A percentile compares a stretch with the other conserved stretches of the same genome.
These are phyloP conservation scores for Trypanosoma rangeli DNA, from an alignment of 208 protist species.

Conservation along the genomic window DNA sequence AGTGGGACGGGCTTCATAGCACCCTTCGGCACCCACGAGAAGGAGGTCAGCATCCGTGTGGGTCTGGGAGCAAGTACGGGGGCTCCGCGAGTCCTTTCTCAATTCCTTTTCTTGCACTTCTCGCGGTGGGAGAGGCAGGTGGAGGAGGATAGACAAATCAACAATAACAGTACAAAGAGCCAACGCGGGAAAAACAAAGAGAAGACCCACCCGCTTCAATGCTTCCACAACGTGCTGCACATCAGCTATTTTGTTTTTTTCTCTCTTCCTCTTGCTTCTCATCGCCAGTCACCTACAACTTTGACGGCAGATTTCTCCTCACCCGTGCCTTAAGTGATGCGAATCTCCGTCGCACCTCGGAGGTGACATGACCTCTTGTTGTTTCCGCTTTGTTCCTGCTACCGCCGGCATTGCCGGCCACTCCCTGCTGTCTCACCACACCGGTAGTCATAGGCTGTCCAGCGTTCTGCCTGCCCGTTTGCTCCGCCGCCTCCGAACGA, in stretches of 20 bases:
- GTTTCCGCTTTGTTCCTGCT: background rate
- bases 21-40: conserved; percentile 84
- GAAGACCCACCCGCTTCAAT: background rate
- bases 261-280: background rate
- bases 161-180: background rate
- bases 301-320: background rate
- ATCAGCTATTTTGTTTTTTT: background rate
- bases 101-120: background rate
- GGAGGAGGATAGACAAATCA: background rate
- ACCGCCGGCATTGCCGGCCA: background rate
- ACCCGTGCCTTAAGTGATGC: background rate
- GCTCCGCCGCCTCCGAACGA: background rate
- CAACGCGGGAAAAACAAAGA: background rate
- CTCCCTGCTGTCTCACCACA: background rate
- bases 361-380: background rate
- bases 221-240: background rate
- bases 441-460: background rate
- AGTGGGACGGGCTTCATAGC: conserved; percentile 82
- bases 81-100: conserved; percentile 16
- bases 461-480: background rate
- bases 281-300: background rate
- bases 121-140: background rate
- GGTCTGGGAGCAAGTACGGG: background rate
- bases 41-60: conserved; percentile 70
- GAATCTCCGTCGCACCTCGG: background rate